Percentiles rank a stretch among this genome's conserved stretches.
Evolutionary conservation across 495 filamentous ascomycete genomes (phyloP).

Genomic region (Annulohypoxylon moriforme): DNA sequence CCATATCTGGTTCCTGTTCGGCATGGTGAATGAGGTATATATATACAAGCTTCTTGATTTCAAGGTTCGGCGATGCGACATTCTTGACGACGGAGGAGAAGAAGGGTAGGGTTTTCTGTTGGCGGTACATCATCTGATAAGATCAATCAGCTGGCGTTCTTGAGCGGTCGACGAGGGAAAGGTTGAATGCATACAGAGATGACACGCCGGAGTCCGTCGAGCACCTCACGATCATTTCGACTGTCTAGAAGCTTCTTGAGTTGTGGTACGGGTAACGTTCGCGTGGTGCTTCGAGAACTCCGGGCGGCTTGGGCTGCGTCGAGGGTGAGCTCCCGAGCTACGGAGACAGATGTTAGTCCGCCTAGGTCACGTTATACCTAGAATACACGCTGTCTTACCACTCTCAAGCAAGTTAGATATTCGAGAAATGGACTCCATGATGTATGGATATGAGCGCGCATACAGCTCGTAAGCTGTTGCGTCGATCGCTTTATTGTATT

Average conservation of each 20-base stretch:
- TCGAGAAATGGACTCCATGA: conserved; percentile 93
- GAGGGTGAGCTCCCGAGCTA: conserved; percentile 94
- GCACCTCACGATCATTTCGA: conserved; percentile 89
- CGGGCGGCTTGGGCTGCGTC: conserved; percentile 90
- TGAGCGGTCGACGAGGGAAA: conserved; percentile 4
- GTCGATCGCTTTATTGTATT: conserved; percentile 24
- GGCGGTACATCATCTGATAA: conserved; percentile 89
- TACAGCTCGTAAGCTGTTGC: conserved; percentile 45
- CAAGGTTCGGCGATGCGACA: conserved; percentile 87
- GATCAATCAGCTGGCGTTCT: conserved; percentile 34
- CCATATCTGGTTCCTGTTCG: conserved; percentile 93
- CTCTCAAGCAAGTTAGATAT: conserved; percentile 94
- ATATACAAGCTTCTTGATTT: conserved; percentile 97
- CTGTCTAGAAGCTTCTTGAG: conserved; percentile 96
- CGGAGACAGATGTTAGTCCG: conserved; percentile 37
- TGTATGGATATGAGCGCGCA: conserved; percentile 23
- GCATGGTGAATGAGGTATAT: conserved; percentile 97
- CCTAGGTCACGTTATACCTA: conserved; percentile 6
- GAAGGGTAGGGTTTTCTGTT: conserved; percentile 82
- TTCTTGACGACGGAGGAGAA: conserved; percentile 98
- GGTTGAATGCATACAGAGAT: conserved; percentile 73
- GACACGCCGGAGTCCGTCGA: conserved; percentile 91
- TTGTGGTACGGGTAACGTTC: conserved; percentile 68
- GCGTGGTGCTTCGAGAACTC: conserved; percentile 61
- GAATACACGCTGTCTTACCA: conserved; percentile 63